Evolutionary conservation across 148 eudicot genomes (phyloP).

Genomic region (Selenicereus undatus): DNA sequence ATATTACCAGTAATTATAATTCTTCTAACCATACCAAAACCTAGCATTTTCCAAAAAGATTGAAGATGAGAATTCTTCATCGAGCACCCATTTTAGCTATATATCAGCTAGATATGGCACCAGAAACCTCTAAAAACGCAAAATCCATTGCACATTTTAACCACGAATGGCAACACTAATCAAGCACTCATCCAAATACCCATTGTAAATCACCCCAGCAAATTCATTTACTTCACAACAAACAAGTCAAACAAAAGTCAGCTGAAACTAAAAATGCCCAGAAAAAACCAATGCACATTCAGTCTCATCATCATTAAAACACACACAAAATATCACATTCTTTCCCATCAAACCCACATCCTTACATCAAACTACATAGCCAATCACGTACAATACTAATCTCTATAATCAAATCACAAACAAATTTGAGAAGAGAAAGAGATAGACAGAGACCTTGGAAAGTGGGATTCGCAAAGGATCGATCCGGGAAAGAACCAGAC

Average conservation of each 20-base stretch:
- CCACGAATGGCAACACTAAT: background rate
- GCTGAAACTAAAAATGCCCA: slow-evolving; percentile 13
- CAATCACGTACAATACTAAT: background rate
- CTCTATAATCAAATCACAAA: slow-evolving; percentile 6
- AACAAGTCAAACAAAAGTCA: slow-evolving; percentile 5
- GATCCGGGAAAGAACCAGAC: slow-evolving; percentile 32
- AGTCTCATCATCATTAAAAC: slow-evolving; percentile 2
- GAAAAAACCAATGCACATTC: slow-evolving; percentile 20
- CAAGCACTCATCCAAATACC: background rate
- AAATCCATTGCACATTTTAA: background rate
- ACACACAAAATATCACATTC: background rate
- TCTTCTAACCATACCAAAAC: background rate
- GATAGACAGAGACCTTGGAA: slow-evolving; percentile 47
- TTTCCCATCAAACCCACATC: background rate
- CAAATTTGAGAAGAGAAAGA: slow-evolving; percentile 5
- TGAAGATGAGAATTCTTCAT: background rate
- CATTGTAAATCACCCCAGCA: background rate
- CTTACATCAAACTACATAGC: background rate
- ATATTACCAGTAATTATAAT: background rate
- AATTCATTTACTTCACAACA: background rate
- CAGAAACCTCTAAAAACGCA: background rate
- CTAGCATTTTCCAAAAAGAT: background rate
- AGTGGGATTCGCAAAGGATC: slow-evolving; percentile 43
- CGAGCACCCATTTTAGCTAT: slow-evolving; percentile 16
- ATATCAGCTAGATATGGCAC: slow-evolving; percentile 14